Evolutionary conservation across 352 stramenopile species (phyloP), one percentile per base, ranked within the genome.

Genomic region (Globisporangium cederbergense): DNA sequence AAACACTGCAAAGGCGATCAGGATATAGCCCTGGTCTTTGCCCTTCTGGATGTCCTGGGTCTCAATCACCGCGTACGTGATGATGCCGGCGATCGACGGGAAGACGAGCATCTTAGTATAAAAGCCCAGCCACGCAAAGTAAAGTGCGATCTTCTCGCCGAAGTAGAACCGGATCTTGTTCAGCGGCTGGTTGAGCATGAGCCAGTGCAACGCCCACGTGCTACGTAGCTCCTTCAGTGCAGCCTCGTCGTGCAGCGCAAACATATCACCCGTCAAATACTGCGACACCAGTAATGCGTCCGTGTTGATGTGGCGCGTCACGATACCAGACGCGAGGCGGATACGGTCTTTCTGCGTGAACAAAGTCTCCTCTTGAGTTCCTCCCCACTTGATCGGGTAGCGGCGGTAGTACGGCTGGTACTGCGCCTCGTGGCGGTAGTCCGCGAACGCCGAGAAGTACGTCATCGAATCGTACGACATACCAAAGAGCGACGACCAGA

Each of bases 71-170:
- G 73, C 60, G 59, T 83, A 95, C 16, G 93, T 90, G 54, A 92
- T 81, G 53, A 96, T 75, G 16, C 91, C 91, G 0, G 85, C 71
- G 9, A 95, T 78, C 9, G 82, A 72, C 13, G 90, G 88, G 43
- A 96, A 79, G 1, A 96, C 22, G 4, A 97, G 77, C 86, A 96
- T 95, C 76, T 95, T 95, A n/a, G 90, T 97, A 77, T 97, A 97
- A 61, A 96, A 97, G 10, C 90, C 89, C 36, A 98, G 77, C 81
- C 89, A 97, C 10, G 88, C 89, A 68, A 98, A 98, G 67, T 98
- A 98, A 30, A 97, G 81, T 32, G 85, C 89, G 16, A 96, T 84
- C 61, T 93, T 92, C 62, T 97, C 89, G 58, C 91, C 91, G 78
- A 96, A 97, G 72, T 98, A 98, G 55, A 79, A 85, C 8, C 86